Conservation (phyloP, 106 monocot genomes). For the Hemerocallis citrina region DNA sequence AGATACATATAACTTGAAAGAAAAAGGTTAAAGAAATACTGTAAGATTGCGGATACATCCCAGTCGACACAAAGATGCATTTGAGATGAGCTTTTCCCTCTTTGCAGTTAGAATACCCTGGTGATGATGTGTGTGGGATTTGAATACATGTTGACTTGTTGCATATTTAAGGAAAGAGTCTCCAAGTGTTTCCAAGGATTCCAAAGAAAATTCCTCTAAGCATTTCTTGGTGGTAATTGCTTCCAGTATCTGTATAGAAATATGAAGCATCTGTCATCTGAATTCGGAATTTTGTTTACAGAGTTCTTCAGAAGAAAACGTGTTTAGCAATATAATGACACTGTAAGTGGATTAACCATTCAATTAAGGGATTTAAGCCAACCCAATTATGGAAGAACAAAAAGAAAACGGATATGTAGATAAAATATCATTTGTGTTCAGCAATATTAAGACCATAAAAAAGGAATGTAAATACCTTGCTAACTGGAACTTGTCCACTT, state of each 20-base stretch:
- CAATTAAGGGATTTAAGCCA: not conserved
- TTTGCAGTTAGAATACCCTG: slow-evolving; percentile 40
- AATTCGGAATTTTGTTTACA: not conserved
- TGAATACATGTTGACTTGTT: slow-evolving; percentile 40
- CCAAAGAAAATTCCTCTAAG: slow-evolving; percentile 44
- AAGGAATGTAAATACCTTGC: slow-evolving; percentile 25
- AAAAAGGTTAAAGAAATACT: slow-evolving; percentile 8
- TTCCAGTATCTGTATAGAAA: slow-evolving; percentile 48
- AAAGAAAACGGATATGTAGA: not conserved
- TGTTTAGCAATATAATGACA: not conserved
- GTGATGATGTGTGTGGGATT: slow-evolving; percentile 32
- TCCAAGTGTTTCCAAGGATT: slow-evolving; percentile 65
- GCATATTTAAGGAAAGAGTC: slow-evolving; percentile 72
- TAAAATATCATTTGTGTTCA: not conserved
- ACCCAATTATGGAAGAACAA: not conserved
- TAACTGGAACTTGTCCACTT: slow-evolving; percentile 19
- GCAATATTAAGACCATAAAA: not conserved
- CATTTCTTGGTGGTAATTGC: slow-evolving; percentile 64
- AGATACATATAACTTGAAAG: too few species aligned
- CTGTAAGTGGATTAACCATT: not conserved
- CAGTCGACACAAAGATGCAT: slow-evolving; percentile 34
- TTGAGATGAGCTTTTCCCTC: slow-evolving; percentile 35
- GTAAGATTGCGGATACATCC: slow-evolving; percentile 16
- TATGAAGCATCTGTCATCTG: not conserved
- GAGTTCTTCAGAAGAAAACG: not conserved